Evolutionary conservation across 2,329 filamentous ascomycete species (phyloP), one percentile per base, ranked within the genome.

Genomic region (Chlorencoelia australis): DNA sequence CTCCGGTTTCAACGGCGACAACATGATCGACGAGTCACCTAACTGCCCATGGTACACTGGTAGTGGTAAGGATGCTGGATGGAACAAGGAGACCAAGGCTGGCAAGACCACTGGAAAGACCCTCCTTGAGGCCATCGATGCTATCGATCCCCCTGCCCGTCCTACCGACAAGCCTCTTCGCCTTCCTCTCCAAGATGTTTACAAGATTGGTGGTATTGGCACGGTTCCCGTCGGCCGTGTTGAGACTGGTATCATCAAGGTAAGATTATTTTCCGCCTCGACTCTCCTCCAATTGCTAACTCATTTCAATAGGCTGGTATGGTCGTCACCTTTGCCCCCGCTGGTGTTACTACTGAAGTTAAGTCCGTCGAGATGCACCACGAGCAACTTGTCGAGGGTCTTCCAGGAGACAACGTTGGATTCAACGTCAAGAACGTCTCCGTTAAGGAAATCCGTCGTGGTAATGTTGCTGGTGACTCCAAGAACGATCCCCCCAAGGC

Each of bases 371-470:
- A 98, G 78, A 98, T 98, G 91, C 89, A 95, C 81, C 89, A 96
- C 87, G 86, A 95, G 78, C 88, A 95, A 82, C 88, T 98, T 58
- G 47, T 66, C 53, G 82, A 94, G 79, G 91, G 91, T 84, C 63
- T 84, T 54, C 91, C 91, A 63, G 91, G 91, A 81, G 91, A 98
- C 85, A 98, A 98, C 78, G 91, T 98, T 68, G 91, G 91, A 61
- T 98, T 98, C 88, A 98, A 98, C 85, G 89, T 98, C 74, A 98
- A 98, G 88, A 98, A 98, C 91, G 91, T 98, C 62, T 96, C 91
- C 69, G 91, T 98, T 74, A 98, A 98, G 88, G 91, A 98, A 69
- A 94, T 98, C 65, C 91, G 91, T 72, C 91, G 91, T 94, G 91
- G 91, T 65, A 96, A 98, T 82, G 91, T 98, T 59, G 84, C 84